Percentiles rank a stretch among this genome's conserved stretches.
Evolutionary conservation across 2,329 filamentous ascomycete species (phyloP).

Genomic region (Akanthomyces lecanii): DNA sequence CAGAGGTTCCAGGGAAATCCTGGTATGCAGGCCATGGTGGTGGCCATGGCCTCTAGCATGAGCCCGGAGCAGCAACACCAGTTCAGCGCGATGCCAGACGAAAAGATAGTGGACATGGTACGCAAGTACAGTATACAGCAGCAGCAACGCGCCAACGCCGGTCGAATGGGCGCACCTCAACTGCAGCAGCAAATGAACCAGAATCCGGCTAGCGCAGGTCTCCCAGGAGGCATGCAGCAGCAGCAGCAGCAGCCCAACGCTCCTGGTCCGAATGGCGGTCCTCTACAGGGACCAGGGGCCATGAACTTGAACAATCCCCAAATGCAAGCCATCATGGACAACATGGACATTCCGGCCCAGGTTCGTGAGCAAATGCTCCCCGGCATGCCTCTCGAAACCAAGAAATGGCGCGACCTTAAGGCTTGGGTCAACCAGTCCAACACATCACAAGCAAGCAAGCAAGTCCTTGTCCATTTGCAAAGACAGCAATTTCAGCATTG

Average conservation of each 20-base stretch:
- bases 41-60: slow-evolving; percentile 42
- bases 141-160: slow-evolving; percentile 31
- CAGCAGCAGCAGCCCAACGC: slow-evolving; percentile 24
- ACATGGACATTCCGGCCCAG: slow-evolving; percentile 42
- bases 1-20: slow-evolving; percentile 44
- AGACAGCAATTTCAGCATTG: slow-evolving; percentile 35
- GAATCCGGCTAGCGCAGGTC: slow-evolving; percentile 12
- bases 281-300: background rate
- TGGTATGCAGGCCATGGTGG: slow-evolving; percentile 42
- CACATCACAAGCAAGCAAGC: slow-evolving; percentile 29
- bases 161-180: slow-evolving; percentile 29
- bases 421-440: slow-evolving; percentile 35
- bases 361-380: slow-evolving; percentile 29
- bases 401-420: slow-evolving; percentile 48
- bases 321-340: slow-evolving; percentile 41
- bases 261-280: background rate
- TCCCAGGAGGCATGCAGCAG: slow-evolving; percentile 1
- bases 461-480: slow-evolving; percentile 34
- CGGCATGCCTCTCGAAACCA: slow-evolving; percentile 38
- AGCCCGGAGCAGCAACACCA: slow-evolving; percentile 42
- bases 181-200: slow-evolving; percentile 20
- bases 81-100: slow-evolving; percentile 41
- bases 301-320: slow-evolving; percentile 28
- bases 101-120: slow-evolving; percentile 50
- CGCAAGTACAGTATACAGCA: slow-evolving; percentile 36